Conservation (phyloP, 1,139 yeast species). For the Hyphopichia buzzinii region DNA sequence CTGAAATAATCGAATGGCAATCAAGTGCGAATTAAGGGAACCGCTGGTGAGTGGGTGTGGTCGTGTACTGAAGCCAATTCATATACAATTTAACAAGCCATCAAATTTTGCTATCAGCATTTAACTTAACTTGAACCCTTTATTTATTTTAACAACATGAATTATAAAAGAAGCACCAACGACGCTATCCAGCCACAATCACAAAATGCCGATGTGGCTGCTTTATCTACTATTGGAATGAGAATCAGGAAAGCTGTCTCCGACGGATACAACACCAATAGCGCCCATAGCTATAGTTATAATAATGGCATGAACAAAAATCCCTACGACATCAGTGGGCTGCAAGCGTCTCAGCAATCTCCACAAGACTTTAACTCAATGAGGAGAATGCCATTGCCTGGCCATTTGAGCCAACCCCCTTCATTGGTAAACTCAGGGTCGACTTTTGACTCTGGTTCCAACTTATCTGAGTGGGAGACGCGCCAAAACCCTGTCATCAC, state of each 20-base stretch:
- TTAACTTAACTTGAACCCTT: too few species aligned
- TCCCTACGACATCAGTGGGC: slow-evolving; percentile 1
- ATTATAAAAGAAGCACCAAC: slow-evolving; percentile 20
- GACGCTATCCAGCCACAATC: slow-evolving; percentile 8
- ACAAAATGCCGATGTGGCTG: slow-evolving; percentile 20
- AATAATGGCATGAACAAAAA: slow-evolving; percentile 1
- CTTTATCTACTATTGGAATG: slow-evolving; percentile 62
- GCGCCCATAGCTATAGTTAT: slow-evolving; percentile 5
- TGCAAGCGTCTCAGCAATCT: slow-evolving; percentile 2
- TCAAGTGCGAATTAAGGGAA: not conserved
- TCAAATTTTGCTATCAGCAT: not conserved
- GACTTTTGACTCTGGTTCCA: slow-evolving; percentile 42
- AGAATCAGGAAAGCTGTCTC: slow-evolving; percentile 65
- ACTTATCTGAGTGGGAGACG: slow-evolving; percentile 50
- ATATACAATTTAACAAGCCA: not conserved
- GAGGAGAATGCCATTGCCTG: slow-evolving; percentile 56
- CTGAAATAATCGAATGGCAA: not conserved
- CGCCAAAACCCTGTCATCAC: slow-evolving; percentile 26
- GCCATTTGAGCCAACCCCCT: slow-evolving; percentile 39
- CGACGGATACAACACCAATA: slow-evolving; percentile 52
- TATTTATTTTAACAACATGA: slow-evolving; percentile 4
- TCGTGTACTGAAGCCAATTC: not conserved
- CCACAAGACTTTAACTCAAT: not conserved
- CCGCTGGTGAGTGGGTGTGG: not conserved
- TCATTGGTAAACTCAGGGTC: slow-evolving; percentile 37